These are phyloP conservation scores for Penicillium vulpinum DNA, from an alignment of 2,329 filamentous ascomycete species.

Conservation along the genomic window DNA sequence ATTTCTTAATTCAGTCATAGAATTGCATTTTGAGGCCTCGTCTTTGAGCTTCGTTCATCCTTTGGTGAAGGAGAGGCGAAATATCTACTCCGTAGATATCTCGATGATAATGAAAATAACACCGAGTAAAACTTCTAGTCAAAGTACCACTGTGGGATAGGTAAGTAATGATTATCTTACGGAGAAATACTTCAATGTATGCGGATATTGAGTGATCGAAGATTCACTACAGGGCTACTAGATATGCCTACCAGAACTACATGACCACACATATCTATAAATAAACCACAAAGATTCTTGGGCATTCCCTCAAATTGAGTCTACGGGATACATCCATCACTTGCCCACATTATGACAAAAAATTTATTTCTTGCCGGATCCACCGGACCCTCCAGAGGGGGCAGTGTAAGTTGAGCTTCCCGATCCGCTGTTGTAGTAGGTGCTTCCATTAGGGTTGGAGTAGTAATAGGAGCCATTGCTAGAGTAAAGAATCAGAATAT, in stretches of 20 bases:
- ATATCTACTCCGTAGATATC: neutral
- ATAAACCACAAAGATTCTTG: no score
- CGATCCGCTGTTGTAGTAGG: slow-evolving; percentile 64
- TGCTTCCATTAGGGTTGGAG: slow-evolving; percentile 66
- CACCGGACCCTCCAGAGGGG: slow-evolving; percentile 30
- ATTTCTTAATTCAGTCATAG: neutral
- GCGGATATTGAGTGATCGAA: neutral
- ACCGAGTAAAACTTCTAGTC: neutral
- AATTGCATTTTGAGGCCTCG: neutral
- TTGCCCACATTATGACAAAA: no score
- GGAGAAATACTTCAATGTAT: neutral
- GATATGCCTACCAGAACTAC: neutral
- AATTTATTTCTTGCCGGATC: slow-evolving; percentile 12
- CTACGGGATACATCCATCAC: neutral
- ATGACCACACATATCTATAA: neutral
- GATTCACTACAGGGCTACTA: neutral
- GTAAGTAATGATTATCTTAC: neutral
- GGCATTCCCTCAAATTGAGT: neutral
- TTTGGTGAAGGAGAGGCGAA: neutral
- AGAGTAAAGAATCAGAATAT: neutral
- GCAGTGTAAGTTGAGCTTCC: slow-evolving; percentile 63
- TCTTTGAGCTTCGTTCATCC: neutral
- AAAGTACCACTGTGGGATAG: neutral
- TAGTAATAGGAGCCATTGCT: slow-evolving; percentile 72
- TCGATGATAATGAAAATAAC: neutral